Base-by-base conservation (phyloP, 192 early-diverging fungal genomes). In the Coemansia nantahalensis region DNA sequence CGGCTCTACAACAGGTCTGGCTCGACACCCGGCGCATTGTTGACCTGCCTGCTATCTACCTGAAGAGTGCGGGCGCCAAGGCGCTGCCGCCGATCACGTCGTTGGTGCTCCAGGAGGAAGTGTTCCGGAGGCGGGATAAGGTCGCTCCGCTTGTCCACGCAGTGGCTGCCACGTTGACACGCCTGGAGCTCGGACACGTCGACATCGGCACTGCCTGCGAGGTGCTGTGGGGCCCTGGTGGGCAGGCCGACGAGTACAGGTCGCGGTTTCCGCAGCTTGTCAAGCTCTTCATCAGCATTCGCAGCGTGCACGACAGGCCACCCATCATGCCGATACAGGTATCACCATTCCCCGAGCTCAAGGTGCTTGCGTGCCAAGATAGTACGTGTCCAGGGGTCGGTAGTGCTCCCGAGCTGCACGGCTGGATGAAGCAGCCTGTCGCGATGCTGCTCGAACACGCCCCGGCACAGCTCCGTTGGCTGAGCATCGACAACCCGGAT, bases 151-250 rank as follows among this genome's bases (percentile, higher is more conserved):
- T 61, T 34, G 28, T 61, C 22, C 38, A 38, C 8, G 35, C 38
- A 0, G 33, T 36, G 9, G 50, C 51, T 10, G n/a, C 21, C 4
- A 19, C 59, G 0, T 38, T 61, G 19, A 50, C 53, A 45, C 53
- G 47, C 32, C 30, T 61, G 17, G 50, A 61, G 32, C 45, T 52
- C 6, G 59, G 49, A 1, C 12, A 13, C 5, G 15, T 39, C n/a
- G 31, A 21, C n/a, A n/a, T 52, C 3, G 12, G 3, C 3, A 37
- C 18, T 3, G 23, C 50, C 14, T 40, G 32, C 33, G 12, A 16
- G 16, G 17, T 48, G 13, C 32, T 61, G 34, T 61, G 59, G 59
- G 33, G 35, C 16, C 8, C 24, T 16, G 33, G 16, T 17, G 28
- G 0, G 13, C 6, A 23, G 11, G 24, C 9, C 2, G 3, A 3